Conservation (phyloP, 257 asterid genomes). For the Penstemon davidsonii region DNA sequence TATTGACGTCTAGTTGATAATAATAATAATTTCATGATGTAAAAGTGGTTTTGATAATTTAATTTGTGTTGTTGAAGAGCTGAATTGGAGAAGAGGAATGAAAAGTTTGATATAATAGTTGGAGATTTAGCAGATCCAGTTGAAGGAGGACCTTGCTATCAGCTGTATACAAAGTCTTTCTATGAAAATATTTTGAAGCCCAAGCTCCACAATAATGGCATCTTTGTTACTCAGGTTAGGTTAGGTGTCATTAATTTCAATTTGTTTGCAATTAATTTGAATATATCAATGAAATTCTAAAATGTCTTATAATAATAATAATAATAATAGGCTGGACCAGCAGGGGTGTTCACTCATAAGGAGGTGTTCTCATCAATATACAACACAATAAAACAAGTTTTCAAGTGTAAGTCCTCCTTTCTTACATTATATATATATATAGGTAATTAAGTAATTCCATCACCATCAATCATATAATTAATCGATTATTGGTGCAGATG, state of each 20-base stretch:
- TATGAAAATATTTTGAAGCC: slow-evolving; percentile 79
- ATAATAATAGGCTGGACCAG: slow-evolving; percentile 80
- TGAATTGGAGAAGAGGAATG: slow-evolving; percentile 73
- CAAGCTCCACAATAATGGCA: slow-evolving; percentile 69
- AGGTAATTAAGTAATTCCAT: slow-evolving; percentile 19
- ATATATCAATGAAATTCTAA: too few species aligned
- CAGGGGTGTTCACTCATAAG: slow-evolving; percentile 87
- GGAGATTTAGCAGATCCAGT: slow-evolving; percentile 99
- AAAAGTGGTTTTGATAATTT: not conserved
- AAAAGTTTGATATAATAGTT: slow-evolving; percentile 77
- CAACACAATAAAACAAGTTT: slow-evolving; percentile 86
- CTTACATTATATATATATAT: too few species aligned
- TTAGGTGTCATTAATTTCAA: not conserved
- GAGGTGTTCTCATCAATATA: slow-evolving; percentile 94
- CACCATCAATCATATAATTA: not conserved
- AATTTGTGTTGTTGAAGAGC: slow-evolving; percentile 39
- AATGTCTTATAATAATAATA: too few species aligned
- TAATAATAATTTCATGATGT: too few species aligned
- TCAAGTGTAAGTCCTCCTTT: slow-evolving; percentile 54
- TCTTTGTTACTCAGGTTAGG: slow-evolving; percentile 85
- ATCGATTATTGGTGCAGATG: slow-evolving; percentile 48
- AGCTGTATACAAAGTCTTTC: slow-evolving; percentile 83
- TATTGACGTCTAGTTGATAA: too few species aligned
- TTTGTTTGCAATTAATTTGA: too few species aligned
- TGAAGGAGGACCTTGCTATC: slow-evolving; percentile 97